phyloP scores from a whole-genome alignment of 495 filamentous ascomycete genomes.

The Antarctomyces pellizariae region DNA sequence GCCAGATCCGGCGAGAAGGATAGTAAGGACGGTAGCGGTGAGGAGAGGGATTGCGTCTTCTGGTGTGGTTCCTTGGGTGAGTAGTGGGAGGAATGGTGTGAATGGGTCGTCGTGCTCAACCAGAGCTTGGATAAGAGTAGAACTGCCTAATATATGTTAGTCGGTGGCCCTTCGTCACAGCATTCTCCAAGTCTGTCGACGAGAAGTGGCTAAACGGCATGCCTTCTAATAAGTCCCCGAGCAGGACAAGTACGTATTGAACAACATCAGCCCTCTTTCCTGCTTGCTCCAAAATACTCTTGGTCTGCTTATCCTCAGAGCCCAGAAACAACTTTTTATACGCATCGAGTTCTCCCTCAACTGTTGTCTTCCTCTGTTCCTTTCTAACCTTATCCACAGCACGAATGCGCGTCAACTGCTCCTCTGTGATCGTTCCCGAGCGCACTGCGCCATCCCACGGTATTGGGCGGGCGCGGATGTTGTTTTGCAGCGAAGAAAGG shows the following conservation, averaged over 20 bases:
- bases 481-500: conserved; percentile 76
- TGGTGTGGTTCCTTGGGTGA: conserved; percentile 53
- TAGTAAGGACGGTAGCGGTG: conserved; percentile 68
- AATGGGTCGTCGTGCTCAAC: conserved; percentile 56
- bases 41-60: conserved; percentile 80
- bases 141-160: conserved; percentile 25
- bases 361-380: conserved; percentile 57
- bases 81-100: conserved; percentile 63
- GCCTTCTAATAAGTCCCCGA: conserved; percentile 79
- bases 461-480: conserved; percentile 82
- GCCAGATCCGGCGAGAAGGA: conserved; percentile 50
- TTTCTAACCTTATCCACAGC: conserved; percentile 91
- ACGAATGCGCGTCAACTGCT: conserved; percentile 88
- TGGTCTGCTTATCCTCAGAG: conserved; percentile 29
- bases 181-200: conserved; percentile 1
- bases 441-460: conserved; percentile 96
- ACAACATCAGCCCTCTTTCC: conserved; percentile 65
- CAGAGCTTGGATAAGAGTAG: conserved; percentile 53
- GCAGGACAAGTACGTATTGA: conserved; percentile 80
- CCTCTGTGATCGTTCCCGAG: conserved; percentile 79
- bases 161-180: not conserved
- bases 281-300: conserved; percentile 63
- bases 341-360: conserved; percentile 54
- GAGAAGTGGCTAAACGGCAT: conserved; percentile 5
- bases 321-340: conserved; percentile 67